Conservation (phyloP, 2,329 filamentous ascomycete genomes). For the Xylaria sp. region DNA sequence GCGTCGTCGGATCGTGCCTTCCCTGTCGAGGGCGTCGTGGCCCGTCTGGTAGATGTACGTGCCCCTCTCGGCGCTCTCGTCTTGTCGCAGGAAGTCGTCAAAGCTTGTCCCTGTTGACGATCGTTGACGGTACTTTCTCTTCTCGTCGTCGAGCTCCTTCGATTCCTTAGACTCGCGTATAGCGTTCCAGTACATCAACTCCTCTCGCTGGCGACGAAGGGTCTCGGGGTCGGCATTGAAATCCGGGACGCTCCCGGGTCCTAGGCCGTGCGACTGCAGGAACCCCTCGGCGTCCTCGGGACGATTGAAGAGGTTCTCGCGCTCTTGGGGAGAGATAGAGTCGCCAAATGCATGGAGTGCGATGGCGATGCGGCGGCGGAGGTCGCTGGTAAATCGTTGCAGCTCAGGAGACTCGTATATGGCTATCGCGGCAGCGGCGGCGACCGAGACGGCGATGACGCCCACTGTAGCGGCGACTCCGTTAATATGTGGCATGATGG, state of each 20-base stretch:
- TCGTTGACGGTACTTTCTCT: slow-evolving; percentile 31
- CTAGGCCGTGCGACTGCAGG: slow-evolving; percentile 55
- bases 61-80: slow-evolving; percentile 58
- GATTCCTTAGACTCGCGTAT: slow-evolving; percentile 57
- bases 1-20: slow-evolving; percentile 56
- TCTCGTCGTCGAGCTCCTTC: slow-evolving; percentile 37
- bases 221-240: slow-evolving; percentile 69
- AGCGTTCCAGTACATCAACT: slow-evolving; percentile 70
- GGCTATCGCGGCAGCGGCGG: slow-evolving; percentile 62
- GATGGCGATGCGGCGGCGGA: slow-evolving; percentile 65
- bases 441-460: slow-evolving; percentile 62
- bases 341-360: slow-evolving; percentile 66
- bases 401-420: slow-evolving; percentile 70
- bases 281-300: slow-evolving; percentile 71
- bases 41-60: slow-evolving; percentile 65
- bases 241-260: slow-evolving; percentile 48
- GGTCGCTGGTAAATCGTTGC: slow-evolving; percentile 64
- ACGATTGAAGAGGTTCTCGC: slow-evolving; percentile 65
- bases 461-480: slow-evolving; percentile 61
- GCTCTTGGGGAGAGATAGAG: slow-evolving; percentile 55
- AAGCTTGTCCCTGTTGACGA: slow-evolving; percentile 50
- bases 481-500: slow-evolving; percentile 61
- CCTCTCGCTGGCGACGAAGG: slow-evolving; percentile 65
- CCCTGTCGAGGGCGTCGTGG: slow-evolving; percentile 50
- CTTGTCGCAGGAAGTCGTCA: slow-evolving; percentile 63